These are phyloP conservation scores for Trichothecium sympodiale DNA, from an alignment of 2,329 filamentous ascomycete species.

Conservation along the genomic window DNA sequence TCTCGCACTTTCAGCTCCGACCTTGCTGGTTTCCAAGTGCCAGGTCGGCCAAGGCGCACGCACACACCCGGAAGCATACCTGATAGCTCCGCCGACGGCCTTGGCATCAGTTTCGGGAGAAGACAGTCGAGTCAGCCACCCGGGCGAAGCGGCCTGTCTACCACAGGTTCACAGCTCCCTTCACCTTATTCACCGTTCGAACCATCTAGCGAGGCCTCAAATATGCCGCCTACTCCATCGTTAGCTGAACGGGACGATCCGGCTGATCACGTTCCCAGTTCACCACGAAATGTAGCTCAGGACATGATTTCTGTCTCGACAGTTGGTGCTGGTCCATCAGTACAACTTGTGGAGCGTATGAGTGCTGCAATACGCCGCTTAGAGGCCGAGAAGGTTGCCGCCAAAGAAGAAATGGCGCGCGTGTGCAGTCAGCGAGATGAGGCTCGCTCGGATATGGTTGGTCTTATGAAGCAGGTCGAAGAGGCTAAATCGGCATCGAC, in stretches of 20 bases:
- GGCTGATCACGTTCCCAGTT: slow-evolving; percentile 35
- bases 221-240: slow-evolving; percentile 25
- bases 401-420: slow-evolving; percentile 73
- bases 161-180: slow-evolving; percentile 20
- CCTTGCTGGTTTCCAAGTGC: slow-evolving; percentile 33
- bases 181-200: slow-evolving; percentile 39
- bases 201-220: slow-evolving; percentile 19
- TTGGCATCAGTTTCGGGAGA: slow-evolving; percentile 33
- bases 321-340: slow-evolving; percentile 78
- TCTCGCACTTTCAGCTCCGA: slow-evolving; percentile 45
- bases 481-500: slow-evolving; percentile 48
- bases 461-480: slow-evolving; percentile 79
- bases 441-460: slow-evolving; percentile 81
- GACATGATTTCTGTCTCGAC: slow-evolving; percentile 87
- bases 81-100: slow-evolving; percentile 25
- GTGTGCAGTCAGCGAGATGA: slow-evolving; percentile 83
- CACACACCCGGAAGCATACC: slow-evolving; percentile 38
- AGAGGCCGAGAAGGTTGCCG: slow-evolving; percentile 82
- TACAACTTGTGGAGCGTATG: slow-evolving; percentile 94
- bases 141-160: slow-evolving; percentile 26
- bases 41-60: slow-evolving; percentile 20
- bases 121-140: slow-evolving; percentile 32
- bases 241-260: slow-evolving; percentile 32
- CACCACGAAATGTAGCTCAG: slow-evolving; percentile 60
- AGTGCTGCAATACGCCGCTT: slow-evolving; percentile 82